Conservation (phyloP, 371 early-diverging fungal species). For the Haplosporangium sp. region DNA sequence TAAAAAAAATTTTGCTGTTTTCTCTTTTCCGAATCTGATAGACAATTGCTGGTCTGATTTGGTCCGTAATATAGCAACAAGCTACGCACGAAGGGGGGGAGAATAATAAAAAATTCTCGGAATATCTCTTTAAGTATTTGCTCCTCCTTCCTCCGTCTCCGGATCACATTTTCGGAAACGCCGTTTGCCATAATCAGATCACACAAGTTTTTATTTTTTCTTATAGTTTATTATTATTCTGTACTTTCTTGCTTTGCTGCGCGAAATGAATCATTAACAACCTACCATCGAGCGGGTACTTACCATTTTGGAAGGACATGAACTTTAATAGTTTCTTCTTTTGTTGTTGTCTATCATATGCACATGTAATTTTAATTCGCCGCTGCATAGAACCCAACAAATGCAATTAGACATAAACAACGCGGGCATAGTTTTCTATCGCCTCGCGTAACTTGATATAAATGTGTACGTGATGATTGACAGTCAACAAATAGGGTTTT, state of each 20-base stretch:
- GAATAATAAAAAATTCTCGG: not conserved
- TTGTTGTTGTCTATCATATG: too few species aligned
- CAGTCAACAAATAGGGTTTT: not conserved
- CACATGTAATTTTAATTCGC: not conserved
- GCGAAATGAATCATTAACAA: not conserved
- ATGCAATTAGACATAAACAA: not conserved
- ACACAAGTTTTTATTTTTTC: not conserved
- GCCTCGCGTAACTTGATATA: not conserved
- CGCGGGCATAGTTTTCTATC: not conserved
- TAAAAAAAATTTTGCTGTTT: not conserved
- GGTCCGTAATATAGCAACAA: too few species aligned
- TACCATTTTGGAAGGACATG: too few species aligned
- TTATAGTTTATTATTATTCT: not conserved
- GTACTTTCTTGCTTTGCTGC: not conserved
- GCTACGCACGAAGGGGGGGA: too few species aligned
- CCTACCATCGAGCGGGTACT: too few species aligned
- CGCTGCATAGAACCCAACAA: not conserved
- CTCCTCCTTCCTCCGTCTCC: constrained; percentile 8
- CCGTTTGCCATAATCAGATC: not conserved
- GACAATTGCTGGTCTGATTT: not conserved
- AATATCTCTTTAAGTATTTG: not conserved
- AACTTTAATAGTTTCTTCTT: too few species aligned
- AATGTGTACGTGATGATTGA: not conserved
- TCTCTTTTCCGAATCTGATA: constrained; percentile 2
- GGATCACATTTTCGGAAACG: constrained; percentile 17